These are phyloP conservation scores for Lichtheimia ramosa DNA, from an alignment of 371 early-diverging fungal species.

Conservation along the genomic window DNA sequence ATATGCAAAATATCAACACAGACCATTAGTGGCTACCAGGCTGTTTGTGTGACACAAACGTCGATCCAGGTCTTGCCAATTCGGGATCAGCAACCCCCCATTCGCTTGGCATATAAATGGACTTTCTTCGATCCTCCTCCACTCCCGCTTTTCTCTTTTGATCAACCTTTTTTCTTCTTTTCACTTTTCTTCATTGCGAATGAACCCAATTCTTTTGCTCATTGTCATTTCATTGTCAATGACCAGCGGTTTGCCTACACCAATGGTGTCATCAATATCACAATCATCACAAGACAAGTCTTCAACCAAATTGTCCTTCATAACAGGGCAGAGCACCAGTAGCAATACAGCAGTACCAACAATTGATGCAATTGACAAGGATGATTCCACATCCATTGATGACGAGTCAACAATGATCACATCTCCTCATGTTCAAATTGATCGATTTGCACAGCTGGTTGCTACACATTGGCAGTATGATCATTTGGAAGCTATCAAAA, in stretches of 20 bases:
- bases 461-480: slow-evolving; percentile 48
- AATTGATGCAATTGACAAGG: not conserved
- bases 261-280: no score
- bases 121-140: not conserved
- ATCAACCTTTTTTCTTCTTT: slow-evolving; percentile 5
- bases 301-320: not conserved
- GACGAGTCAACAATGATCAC: not conserved
- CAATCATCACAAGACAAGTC: not conserved
- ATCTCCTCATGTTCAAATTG: slow-evolving; percentile 20
- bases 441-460: slow-evolving; percentile 39
- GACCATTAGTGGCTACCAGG: not conserved
- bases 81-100: slow-evolving; percentile 5
- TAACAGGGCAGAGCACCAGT: not conserved
- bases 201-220: no score
- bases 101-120: slow-evolving; percentile 2
- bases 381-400: not conserved
- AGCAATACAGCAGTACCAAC: not conserved
- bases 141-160: slow-evolving; percentile 4
- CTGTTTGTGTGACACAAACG: not conserved
- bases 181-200: not conserved
- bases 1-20: no score
- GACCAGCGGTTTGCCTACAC: no score
- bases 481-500: slow-evolving; percentile 37
- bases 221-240: no score
- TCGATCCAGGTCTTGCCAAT: slow-evolving; percentile 5